Conservation (phyloP, 2,329 filamentous ascomycete species). For the Zymoseptoria tritici region DNA sequence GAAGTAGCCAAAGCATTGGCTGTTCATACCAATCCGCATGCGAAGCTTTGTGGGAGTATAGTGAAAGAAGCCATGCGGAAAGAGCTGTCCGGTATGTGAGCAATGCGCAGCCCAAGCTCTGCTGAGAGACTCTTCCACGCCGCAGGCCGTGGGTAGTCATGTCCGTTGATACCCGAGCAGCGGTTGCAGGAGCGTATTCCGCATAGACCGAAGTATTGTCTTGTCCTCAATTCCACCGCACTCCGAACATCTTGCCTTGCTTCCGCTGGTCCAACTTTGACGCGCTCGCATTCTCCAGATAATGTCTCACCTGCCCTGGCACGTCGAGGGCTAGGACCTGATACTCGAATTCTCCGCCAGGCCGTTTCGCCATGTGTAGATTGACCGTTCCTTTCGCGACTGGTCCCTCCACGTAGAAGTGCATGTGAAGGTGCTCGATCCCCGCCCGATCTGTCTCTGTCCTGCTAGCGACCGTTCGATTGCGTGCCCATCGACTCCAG, state of each 20-base stretch:
- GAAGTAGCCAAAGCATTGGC: constrained; percentile 50
- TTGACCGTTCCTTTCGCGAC: constrained; percentile 64
- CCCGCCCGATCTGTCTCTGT: constrained; percentile 64
- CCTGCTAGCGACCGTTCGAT: constrained; percentile 45
- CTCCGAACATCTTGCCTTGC: constrained; percentile 50
- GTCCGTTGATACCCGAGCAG: neutral
- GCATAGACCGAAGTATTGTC: neutral
- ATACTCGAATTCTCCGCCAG: constrained; percentile 63
- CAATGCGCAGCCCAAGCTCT: neutral
- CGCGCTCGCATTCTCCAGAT: constrained; percentile 55
- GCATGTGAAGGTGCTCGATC: constrained; percentile 72
- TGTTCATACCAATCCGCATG: constrained; percentile 55
- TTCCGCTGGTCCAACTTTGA: constrained; percentile 35
- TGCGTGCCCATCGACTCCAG: constrained; percentile 69
- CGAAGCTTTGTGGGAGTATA: constrained; percentile 55
- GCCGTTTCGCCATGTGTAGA: constrained; percentile 67
- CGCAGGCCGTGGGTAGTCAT: neutral
- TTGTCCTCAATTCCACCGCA: constrained; percentile 45
- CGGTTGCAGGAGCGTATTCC: neutral
- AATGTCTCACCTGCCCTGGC: constrained; percentile 56
- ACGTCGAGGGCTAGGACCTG: constrained; percentile 74
- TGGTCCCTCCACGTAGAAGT: constrained; percentile 80
- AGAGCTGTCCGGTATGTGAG: constrained; percentile 37
- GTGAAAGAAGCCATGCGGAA: constrained; percentile 53
- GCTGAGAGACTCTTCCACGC: neutral